Evolutionary conservation across 257 asterid species (phyloP).

Genomic region (Knoxia roxburghii): DNA sequence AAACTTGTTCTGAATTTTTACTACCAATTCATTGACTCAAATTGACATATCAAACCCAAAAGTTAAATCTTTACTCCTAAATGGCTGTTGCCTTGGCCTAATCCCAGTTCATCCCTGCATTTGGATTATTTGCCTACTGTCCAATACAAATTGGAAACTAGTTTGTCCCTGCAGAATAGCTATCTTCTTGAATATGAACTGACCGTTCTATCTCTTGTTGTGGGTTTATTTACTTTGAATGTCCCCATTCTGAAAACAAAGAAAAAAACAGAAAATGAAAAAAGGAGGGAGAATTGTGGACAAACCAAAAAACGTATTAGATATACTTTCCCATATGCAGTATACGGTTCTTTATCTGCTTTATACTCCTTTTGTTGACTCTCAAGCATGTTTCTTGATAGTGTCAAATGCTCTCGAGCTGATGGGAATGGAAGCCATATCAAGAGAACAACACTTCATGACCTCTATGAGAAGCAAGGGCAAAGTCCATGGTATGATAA

Average conservation of each 20-base stretch:
- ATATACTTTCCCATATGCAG: background rate
- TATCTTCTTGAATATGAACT: too few relatives aligned
- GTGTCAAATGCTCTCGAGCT: constrained; percentile 70
- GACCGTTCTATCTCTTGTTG: background rate
- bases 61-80: background rate
- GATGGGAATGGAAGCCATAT: constrained; percentile 70
- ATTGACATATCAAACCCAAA: background rate
- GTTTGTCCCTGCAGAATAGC: background rate
- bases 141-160: too few relatives aligned
- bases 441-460: constrained; percentile 84
- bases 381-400: constrained; percentile 21
- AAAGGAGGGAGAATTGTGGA: too few relatives aligned
- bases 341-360: background rate
- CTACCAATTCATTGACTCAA: too few relatives aligned
- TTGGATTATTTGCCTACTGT: background rate
- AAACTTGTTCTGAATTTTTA: too few relatives aligned
- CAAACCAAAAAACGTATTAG: background rate
- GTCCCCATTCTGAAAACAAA: too few relatives aligned
- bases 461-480: constrained; percentile 90
- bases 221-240: background rate
- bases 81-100: background rate
- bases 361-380: background rate
- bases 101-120: background rate
- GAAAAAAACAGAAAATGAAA: too few relatives aligned
- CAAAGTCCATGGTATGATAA: constrained; percentile 99